Evolutionary conservation across 768 basidiomycete genomes (phyloP).

Genomic region (Mycena capillaripes): DNA sequence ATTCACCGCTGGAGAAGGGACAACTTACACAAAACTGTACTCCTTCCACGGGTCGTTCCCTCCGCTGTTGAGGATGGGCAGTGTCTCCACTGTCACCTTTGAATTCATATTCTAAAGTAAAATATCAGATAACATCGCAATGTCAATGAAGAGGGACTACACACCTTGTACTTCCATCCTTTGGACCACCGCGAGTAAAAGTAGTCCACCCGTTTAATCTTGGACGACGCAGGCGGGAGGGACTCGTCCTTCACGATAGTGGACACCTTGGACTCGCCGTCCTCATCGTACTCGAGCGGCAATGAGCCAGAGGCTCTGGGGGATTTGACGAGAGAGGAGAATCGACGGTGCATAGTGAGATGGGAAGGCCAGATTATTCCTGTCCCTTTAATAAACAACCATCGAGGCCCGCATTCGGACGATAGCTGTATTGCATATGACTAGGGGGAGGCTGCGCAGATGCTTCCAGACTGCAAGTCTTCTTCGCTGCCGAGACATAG

Average conservation of each 20-base stretch:
- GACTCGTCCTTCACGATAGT: constrained; percentile 53
- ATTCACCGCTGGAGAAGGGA: background rate
- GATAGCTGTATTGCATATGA: constrained; percentile 20
- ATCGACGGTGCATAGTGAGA: constrained; percentile 43
- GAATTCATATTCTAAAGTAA: constrained; percentile 63
- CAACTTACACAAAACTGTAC: constrained; percentile 65
- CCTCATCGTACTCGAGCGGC: constrained; percentile 36
- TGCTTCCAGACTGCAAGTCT: constrained; percentile 10
- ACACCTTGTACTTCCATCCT: constrained; percentile 69
- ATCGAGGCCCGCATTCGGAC: background rate
- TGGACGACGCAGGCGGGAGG: constrained; percentile 60
- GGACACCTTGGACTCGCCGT: constrained; percentile 50
- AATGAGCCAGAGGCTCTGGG: constrained; percentile 35
- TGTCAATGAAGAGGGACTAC: constrained; percentile 3
- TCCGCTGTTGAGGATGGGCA: constrained; percentile 54
- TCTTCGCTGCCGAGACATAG: background rate
- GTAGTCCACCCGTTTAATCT: constrained; percentile 73
- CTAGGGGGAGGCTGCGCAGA: constrained; percentile 20
- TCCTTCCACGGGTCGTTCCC: constrained; percentile 70
- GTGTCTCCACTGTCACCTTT: constrained; percentile 63
- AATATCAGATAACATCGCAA: background rate
- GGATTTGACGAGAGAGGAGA: constrained; percentile 43
- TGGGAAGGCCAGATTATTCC: background rate
- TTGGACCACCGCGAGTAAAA: constrained; percentile 72
- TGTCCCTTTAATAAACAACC: constrained; percentile 1